Evolutionary conservation across 208 protist genomes (phyloP), one percentile per base, ranked within the genome.

Genomic region (Crithidia mellificae): DNA sequence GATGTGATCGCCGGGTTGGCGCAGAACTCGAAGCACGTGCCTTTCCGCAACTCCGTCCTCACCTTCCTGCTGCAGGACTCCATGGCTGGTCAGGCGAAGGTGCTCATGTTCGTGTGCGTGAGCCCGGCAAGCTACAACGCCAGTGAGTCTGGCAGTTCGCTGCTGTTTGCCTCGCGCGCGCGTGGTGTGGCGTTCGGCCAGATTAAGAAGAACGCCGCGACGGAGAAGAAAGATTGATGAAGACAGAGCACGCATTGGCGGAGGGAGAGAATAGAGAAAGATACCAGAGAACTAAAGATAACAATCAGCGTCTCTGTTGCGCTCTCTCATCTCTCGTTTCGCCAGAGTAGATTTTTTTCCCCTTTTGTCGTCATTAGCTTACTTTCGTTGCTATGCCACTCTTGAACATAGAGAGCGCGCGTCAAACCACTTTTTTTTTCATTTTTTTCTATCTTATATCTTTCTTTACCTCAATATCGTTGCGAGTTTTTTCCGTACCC

Each of bases 31-130:
- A 96, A 96, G 76, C 91, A 97, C 68, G 81, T 98, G 54, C 92
- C 92, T 29, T 98, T 96, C 73, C 90, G 94, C 41, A 96, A 98
- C 72, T 97, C 92, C 1, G 78, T 82, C 3, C 78, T 98, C 27
- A 98, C 94, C 6, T 96, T 91, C 53, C 81, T 98, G 27, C 79
- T 98, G 22, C 86, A 95, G 65, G 89, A 95, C 69, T 96, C 91
- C 14, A 96, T 96, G 81, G 87, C 88, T n/a, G 95, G 95, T 2
- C 93, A 97, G 70, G 91, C 95, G 5, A 98, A 98, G 74, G 95
- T 97, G 54, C 85, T 98, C 39, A 96, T 98, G 93, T 98, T 98
- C 68, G 92, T 92, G 25, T 98, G 96, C 66, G 91, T 97, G 34
- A 96, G 89, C 39, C 96, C 96, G 15, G 91, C 95, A 6, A 93